Conservation (phyloP, 352 stramenopile species). For the Aphanomyces astaci region DNA sequence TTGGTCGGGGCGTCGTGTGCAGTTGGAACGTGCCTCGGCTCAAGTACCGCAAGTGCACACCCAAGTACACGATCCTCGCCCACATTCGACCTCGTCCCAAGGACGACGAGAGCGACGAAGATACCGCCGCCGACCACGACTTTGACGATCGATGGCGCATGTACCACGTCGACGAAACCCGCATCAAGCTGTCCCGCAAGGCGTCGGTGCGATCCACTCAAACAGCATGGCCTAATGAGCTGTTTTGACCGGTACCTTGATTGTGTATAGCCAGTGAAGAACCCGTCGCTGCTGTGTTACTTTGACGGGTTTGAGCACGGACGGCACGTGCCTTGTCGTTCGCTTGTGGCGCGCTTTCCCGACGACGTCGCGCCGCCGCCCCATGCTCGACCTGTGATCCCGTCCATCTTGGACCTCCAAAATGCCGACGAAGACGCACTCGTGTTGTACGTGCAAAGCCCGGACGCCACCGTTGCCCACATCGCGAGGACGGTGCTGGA, state of each 20-base stretch:
- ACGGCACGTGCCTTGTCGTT: constrained; percentile 48
- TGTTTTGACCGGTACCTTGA: too few relatives aligned
- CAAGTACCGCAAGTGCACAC: constrained; percentile 32
- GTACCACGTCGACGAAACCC: constrained; percentile 49
- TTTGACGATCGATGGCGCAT: constrained; percentile 41
- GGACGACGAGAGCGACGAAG: constrained; percentile 1
- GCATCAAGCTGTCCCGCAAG: constrained; percentile 35
- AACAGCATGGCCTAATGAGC: too few relatives aligned
- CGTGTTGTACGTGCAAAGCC: constrained; percentile 50
- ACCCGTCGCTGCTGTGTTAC: constrained; percentile 59
- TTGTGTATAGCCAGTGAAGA: constrained; percentile 37
- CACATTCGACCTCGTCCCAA: constrained; percentile 28
- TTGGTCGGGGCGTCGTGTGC: constrained; percentile 52
- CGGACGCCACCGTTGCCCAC: constrained; percentile 62
- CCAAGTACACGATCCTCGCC: constrained; percentile 64
- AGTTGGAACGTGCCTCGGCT: constrained; percentile 38
- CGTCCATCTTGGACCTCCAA: constrained; percentile 70
- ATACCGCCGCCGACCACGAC: constrained; percentile 35
- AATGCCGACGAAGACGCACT: constrained; percentile 56
- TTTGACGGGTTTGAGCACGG: constrained; percentile 66
- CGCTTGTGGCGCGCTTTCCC: constrained; percentile 53
- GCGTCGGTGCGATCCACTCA: constrained; percentile 36
- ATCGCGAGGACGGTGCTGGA: constrained; percentile 63
- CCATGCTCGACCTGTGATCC: constrained; percentile 22
- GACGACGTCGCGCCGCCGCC: constrained; percentile 31